A percentile compares a stretch with the other conserved stretches of the same genome.
These are phyloP conservation scores for Corynascus novoguineensis DNA, from an alignment of 495 filamentous ascomycete genomes.

Conservation along the genomic window DNA sequence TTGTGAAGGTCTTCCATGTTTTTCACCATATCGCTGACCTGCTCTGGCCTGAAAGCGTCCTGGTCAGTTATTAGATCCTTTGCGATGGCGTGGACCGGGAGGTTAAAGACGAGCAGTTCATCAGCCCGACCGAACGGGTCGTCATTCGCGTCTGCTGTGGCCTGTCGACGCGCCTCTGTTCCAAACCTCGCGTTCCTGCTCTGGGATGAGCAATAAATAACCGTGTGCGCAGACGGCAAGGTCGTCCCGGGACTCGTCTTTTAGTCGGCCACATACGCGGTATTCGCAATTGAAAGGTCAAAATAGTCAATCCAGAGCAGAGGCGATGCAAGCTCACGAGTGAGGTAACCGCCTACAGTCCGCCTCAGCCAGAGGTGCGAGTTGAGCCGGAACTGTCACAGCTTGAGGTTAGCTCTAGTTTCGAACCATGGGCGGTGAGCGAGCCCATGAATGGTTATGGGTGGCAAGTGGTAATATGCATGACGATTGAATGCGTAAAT, in stretches of 20 bases:
- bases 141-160: not conserved
- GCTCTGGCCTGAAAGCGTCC: not conserved
- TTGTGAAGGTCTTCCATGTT: slow-evolving; percentile 14
- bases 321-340: not conserved
- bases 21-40: slow-evolving; percentile 2
- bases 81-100: slow-evolving; percentile 17
- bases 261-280: slow-evolving; percentile 18
- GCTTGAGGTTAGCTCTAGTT: not conserved
- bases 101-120: not conserved
- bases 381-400: not conserved
- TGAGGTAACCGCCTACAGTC: not conserved
- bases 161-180: not conserved
- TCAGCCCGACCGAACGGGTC: not conserved
- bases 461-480: too few relatives aligned
- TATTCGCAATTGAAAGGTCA: slow-evolving; percentile 18
- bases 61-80: slow-evolving; percentile 6
- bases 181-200: slow-evolving; percentile 8
- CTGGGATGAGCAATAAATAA: slow-evolving; percentile 12
- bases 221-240: slow-evolving; percentile 15
- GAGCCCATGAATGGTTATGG: too few relatives aligned
- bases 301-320: slow-evolving; percentile 9
- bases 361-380: not conserved
- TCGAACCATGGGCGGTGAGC: not conserved
- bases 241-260: slow-evolving; percentile 9
- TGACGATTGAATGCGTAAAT: too few relatives aligned